Evolutionary conservation across 441 rosid genomes (phyloP), one percentile per base, ranked within the genome.

Genomic region (Pelargonium exstipulatum): DNA sequence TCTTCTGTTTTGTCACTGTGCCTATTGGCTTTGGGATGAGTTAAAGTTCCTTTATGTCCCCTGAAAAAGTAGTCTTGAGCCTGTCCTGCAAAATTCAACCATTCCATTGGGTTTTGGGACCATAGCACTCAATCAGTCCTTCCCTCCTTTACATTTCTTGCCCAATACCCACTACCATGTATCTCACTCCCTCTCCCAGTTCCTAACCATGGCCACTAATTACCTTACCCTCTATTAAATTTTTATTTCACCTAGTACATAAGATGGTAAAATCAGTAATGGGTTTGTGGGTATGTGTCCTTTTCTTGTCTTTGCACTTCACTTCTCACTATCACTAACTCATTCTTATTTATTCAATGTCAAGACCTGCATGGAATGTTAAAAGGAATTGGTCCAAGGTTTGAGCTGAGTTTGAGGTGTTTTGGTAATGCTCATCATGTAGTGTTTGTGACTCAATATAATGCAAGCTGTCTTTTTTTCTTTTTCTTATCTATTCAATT

Each of bases 41-140:
- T 67, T 72, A 77, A 77, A 80, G 79, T 48, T 80, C 72, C 75
- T 67, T 66, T 69, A 58, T 69, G 75, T 45, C 66, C 74, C 60
- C 74, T 70, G 73, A 57, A 69, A 73, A 65, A 68, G 64, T 67
- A 37, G 64, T 69, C 69, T 18, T 2, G 66, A 69, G 65, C 68
- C 68, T 74, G 74, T 66, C 66, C 71, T 68, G 80, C 80, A 76
- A 62, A 73, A 57, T 73, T 69, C 69, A 67, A 72, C 64, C 53
- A 35, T 29, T 72, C 66, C 65, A 76, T 64, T 57, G 67, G 29
- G 16, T 16, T 40, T 42, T 45, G 13, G 75, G 75, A 68, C 75
- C 75, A 71, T 57, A 3, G 62, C 62, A 35, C 29, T 69, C 62
- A 32, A 46, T 49, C 43, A 35, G 62, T 9, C 29, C 17, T 67